phyloP scores from a whole-genome alignment of 2,329 filamentous ascomycete species.

The Madurella fahalii region DNA sequence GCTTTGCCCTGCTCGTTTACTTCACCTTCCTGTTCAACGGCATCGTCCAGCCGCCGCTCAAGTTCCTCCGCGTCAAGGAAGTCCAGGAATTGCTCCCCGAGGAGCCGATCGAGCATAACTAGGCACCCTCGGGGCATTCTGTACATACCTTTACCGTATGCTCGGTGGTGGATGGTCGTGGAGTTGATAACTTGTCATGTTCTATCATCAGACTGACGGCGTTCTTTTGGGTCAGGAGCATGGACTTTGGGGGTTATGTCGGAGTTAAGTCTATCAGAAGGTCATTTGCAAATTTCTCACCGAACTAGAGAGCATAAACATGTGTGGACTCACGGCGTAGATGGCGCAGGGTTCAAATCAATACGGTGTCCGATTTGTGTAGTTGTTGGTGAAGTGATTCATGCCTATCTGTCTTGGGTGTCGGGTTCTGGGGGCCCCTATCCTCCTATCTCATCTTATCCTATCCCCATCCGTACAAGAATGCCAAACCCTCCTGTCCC shows the following conservation, averaged over 20 bases:
- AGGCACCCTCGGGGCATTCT: background rate
- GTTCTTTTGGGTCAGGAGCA: background rate
- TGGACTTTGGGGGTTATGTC: too few relatives aligned
- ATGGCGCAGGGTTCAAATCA: too few relatives aligned
- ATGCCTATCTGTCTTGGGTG: too few relatives aligned
- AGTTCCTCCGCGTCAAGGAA: constrained; percentile 56
- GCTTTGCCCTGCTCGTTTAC: constrained; percentile 87
- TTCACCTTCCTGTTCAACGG: constrained; percentile 97
- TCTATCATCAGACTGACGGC: background rate
- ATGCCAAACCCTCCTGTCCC: background rate
- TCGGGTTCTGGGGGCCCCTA: too few relatives aligned
- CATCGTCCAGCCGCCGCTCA: constrained; percentile 77
- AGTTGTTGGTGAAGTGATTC: too few relatives aligned
- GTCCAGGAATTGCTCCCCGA: constrained; percentile 69
- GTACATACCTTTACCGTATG: background rate
- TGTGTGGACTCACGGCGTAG: too few relatives aligned
- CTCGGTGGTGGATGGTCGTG: background rate
- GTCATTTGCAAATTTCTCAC: too few relatives aligned
- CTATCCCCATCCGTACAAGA: too few relatives aligned
- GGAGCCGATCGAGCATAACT: constrained; percentile 72
- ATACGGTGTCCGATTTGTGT: too few relatives aligned
- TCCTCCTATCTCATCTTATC: too few relatives aligned
- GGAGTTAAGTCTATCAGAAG: background rate
- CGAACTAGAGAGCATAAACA: too few relatives aligned
- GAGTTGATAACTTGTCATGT: background rate